These are phyloP conservation scores for Multifurca ochricompacta DNA, from an alignment of 768 basidiomycete genomes.

Conservation along the genomic window DNA sequence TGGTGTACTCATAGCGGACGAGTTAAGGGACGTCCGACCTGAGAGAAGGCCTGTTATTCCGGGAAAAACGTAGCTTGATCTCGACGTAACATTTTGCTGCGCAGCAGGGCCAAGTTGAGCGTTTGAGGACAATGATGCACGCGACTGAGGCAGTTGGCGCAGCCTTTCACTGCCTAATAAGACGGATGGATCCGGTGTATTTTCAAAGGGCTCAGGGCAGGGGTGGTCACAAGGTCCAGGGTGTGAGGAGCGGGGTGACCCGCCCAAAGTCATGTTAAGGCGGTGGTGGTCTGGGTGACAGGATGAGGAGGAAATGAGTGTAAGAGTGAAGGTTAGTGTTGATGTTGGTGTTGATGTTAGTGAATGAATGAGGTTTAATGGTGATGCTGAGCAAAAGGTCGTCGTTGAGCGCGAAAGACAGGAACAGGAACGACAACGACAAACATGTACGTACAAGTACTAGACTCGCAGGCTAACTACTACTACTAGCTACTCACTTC, in stretches of 20 bases:
- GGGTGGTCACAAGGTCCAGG: background rate
- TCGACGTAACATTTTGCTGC: background rate
- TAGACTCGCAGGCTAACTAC: no score
- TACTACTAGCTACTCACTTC: no score
- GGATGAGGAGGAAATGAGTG: background rate
- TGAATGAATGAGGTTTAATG: no score
- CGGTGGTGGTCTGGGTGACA: background rate
- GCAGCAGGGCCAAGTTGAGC: background rate
- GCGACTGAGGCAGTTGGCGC: slow-evolving; percentile 19
- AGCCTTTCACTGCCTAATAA: background rate
- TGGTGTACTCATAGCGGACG: slow-evolving; percentile 38
- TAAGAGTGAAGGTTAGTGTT: background rate
- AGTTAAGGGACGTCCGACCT: slow-evolving; percentile 23
- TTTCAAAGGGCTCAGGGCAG: no score
- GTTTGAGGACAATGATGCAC: background rate
- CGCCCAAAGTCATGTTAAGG: slow-evolving; percentile 2
- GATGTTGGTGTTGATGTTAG: no score
- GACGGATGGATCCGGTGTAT: background rate
- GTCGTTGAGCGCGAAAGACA: no score
- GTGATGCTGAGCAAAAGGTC: no score
- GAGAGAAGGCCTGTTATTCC: background rate
- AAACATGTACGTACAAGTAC: no score
- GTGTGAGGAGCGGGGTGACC: slow-evolving; percentile 23
- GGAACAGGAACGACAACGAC: no score
- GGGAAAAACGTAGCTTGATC: background rate